A percentile compares a stretch with the other conserved stretches of the same genome.
Evolutionary conservation across 768 basidiomycete genomes (phyloP).

Genomic region (Rhodotorula graminis): DNA sequence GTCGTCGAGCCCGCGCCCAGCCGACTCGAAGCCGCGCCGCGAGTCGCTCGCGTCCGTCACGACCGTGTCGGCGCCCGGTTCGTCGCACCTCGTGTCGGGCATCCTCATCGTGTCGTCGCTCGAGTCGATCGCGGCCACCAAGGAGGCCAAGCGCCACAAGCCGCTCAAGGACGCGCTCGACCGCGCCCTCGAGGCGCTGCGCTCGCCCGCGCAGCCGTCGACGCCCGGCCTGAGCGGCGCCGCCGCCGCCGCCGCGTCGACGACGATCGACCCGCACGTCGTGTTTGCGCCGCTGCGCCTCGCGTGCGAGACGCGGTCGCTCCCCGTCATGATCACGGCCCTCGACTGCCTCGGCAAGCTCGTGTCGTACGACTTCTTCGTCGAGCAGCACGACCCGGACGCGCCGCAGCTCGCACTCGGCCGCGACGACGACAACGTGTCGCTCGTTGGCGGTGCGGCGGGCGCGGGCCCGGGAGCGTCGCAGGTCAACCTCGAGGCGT

Average conservation of each 20-base stretch:
- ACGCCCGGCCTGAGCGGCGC: neutral
- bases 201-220: constrained; percentile 12
- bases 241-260: neutral
- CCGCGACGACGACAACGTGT: constrained; percentile 31
- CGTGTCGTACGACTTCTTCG: constrained; percentile 94
- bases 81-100: constrained; percentile 38
- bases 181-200: constrained; percentile 40
- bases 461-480: neutral
- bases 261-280: constrained; percentile 58
- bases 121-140: constrained; percentile 39
- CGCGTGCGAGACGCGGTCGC: constrained; percentile 89
- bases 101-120: constrained; percentile 42
- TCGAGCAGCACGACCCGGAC: constrained; percentile 54
- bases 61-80: constrained; percentile 30
- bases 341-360: constrained; percentile 96
- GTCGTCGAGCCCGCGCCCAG: neutral
- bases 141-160: constrained; percentile 40
- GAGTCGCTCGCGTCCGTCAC: constrained; percentile 35
- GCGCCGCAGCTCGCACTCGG: constrained; percentile 7
- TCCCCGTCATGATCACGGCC: constrained; percentile 92
- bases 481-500: constrained; percentile 3
- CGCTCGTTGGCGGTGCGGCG: neutral
- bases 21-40: constrained; percentile 10
- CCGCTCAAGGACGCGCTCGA: constrained; percentile 42
- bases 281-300: constrained; percentile 93